Conservation (phyloP, 441 rosid genomes). For the Erodium trifolium region DNA sequence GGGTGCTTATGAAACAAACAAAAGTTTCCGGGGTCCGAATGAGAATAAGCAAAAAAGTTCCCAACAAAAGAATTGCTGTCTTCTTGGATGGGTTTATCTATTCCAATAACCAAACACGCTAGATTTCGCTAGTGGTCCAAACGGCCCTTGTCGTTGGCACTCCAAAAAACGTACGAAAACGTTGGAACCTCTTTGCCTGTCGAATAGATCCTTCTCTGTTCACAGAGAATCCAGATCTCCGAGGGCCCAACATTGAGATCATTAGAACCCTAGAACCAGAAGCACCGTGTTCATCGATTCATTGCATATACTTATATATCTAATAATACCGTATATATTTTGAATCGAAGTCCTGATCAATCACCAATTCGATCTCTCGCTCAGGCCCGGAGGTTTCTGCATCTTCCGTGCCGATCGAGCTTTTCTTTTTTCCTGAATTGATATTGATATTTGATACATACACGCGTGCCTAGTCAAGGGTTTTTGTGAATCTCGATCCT, state of each 20-base stretch:
- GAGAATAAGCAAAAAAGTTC: background rate
- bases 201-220: slow-evolving; percentile 1
- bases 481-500: background rate
- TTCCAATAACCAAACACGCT: background rate
- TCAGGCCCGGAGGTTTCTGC: slow-evolving; percentile 3
- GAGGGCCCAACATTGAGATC: background rate
- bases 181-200: background rate
- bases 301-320: background rate
- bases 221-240: background rate
- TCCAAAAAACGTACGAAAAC: background rate
- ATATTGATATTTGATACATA: too few species aligned
- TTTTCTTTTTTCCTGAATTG: background rate
- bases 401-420: background rate
- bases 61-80: background rate
- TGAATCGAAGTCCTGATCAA: background rate
- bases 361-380: background rate
- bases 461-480: background rate
- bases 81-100: background rate
- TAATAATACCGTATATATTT: background rate
- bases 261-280: background rate
- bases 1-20: too few species aligned
- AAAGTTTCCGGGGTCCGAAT: background rate
- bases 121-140: background rate
- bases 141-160: background rate
- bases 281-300: background rate